Conservation (phyloP, 345 rosid species). For the Nasturtium officinale region DNA sequence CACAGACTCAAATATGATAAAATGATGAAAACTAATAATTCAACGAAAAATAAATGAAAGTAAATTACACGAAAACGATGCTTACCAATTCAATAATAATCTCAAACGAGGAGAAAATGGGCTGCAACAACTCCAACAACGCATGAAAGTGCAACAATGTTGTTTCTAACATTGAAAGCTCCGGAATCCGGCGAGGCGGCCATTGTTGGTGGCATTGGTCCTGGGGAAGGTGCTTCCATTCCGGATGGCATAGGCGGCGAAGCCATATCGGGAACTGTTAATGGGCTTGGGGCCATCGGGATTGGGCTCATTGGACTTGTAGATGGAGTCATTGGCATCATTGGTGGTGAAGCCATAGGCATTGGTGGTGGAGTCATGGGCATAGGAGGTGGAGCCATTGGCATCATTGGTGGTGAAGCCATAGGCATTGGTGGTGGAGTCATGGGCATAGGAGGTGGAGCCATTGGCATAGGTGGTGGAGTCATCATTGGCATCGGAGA, state of each 20-base stretch:
- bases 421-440: slow-evolving; percentile 38
- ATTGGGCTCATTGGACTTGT: slow-evolving; percentile 32
- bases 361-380: slow-evolving; percentile 26
- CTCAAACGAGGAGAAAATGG: slow-evolving; percentile 36
- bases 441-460: slow-evolving; percentile 37
- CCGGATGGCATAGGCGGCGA: slow-evolving; percentile 36
- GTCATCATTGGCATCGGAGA: slow-evolving; percentile 40
- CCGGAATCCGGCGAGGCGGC: slow-evolving; percentile 37
- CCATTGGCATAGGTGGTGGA: slow-evolving; percentile 35
- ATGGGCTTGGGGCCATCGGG: not conserved
- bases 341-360: slow-evolving; percentile 36
- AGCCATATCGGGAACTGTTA: slow-evolving; percentile 21
- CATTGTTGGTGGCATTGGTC: slow-evolving; percentile 32
- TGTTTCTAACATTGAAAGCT: slow-evolving; percentile 29
- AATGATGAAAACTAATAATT: slow-evolving; percentile 28
- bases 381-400: slow-evolving; percentile 34
- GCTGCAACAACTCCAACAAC: slow-evolving; percentile 34
- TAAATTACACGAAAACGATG: slow-evolving; percentile 21
- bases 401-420: too few species aligned
- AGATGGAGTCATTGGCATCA: slow-evolving; percentile 35
- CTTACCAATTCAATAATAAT: slow-evolving; percentile 18
- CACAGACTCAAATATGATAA: slow-evolving; percentile 31
- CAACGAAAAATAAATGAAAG: not conserved
- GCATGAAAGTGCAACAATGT: slow-evolving; percentile 26
- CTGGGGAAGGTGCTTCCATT: slow-evolving; percentile 36